phyloP scores from a whole-genome alignment of 2,329 filamentous ascomycete species.

The Cytospora leucostoma region DNA sequence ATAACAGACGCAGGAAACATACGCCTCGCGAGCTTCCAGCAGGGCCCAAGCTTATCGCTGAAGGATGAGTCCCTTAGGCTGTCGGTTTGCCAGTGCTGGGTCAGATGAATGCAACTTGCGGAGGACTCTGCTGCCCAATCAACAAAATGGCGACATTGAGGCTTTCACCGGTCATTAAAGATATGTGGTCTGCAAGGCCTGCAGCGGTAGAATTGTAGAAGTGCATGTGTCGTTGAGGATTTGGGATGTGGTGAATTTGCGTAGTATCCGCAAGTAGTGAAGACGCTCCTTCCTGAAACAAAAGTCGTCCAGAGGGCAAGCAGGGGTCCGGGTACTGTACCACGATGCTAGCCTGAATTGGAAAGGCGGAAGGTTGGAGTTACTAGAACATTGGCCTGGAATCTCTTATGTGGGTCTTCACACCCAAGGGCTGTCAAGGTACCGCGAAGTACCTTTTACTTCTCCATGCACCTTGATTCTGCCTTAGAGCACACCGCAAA shows the following conservation, averaged over 20 bases:
- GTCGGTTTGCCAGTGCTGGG: slow-evolving; percentile 4
- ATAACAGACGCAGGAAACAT: neutral
- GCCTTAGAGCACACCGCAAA: neutral
- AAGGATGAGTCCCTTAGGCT: neutral
- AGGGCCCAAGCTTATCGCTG: neutral
- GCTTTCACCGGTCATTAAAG: slow-evolving; percentile 12
- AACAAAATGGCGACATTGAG: neutral
- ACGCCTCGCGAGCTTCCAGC: neutral
- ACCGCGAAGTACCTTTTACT: neutral
- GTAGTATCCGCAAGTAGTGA: neutral
- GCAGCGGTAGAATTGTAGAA: neutral
- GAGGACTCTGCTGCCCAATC: slow-evolving; percentile 4
- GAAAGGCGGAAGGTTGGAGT: neutral
- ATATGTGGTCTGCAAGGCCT: slow-evolving; percentile 14
- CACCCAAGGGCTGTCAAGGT: no score
- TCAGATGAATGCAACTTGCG: neutral
- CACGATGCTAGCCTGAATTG: neutral
- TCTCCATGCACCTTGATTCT: neutral
- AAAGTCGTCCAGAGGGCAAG: neutral
- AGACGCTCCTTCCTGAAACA: neutral
- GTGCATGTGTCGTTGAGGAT: neutral
- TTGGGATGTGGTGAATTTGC: neutral
- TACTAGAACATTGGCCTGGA: neutral
- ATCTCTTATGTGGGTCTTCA: neutral
- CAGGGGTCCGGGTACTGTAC: slow-evolving; percentile 2